phyloP scores from a whole-genome alignment of 371 early-diverging fungal species.

The Lichtheimia hyalospora region DNA sequence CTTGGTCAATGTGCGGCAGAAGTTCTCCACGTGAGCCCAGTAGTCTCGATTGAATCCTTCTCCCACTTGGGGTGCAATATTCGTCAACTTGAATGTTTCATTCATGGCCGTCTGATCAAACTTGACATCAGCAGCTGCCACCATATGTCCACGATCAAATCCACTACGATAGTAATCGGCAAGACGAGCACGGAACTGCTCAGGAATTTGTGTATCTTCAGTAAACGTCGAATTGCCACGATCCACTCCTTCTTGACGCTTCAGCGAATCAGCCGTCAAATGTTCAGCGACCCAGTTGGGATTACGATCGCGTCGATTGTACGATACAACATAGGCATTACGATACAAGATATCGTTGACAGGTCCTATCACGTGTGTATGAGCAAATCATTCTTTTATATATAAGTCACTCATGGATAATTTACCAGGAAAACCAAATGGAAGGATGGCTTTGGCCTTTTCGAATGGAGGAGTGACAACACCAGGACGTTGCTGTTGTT shows the following conservation, averaged over 20 bases:
- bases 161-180: slow-evolving; percentile 71
- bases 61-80: slow-evolving; percentile 84
- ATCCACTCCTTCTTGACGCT: slow-evolving; percentile 55
- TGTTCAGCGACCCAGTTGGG: slow-evolving; percentile 90
- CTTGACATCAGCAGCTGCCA: slow-evolving; percentile 82
- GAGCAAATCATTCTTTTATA: no score
- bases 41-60: slow-evolving; percentile 83
- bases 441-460: slow-evolving; percentile 45
- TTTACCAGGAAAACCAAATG: slow-evolving; percentile 50
- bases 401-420: background rate
- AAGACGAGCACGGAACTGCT: slow-evolving; percentile 67
- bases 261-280: slow-evolving; percentile 65
- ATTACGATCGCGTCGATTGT: slow-evolving; percentile 78
- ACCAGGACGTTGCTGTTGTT: background rate
- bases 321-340: slow-evolving; percentile 61
- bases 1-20: slow-evolving; percentile 67
- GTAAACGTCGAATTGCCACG: slow-evolving; percentile 70
- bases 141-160: slow-evolving; percentile 87
- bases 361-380: slow-evolving; percentile 41
- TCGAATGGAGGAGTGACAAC: slow-evolving; percentile 21
- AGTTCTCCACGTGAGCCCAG: slow-evolving; percentile 81
- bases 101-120: slow-evolving; percentile 69
- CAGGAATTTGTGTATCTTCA: slow-evolving; percentile 68
- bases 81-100: slow-evolving; percentile 78
- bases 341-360: slow-evolving; percentile 60